Evolutionary conservation across 1,139 yeast species (phyloP).

Genomic region (Geotrichum europaeum): DNA sequence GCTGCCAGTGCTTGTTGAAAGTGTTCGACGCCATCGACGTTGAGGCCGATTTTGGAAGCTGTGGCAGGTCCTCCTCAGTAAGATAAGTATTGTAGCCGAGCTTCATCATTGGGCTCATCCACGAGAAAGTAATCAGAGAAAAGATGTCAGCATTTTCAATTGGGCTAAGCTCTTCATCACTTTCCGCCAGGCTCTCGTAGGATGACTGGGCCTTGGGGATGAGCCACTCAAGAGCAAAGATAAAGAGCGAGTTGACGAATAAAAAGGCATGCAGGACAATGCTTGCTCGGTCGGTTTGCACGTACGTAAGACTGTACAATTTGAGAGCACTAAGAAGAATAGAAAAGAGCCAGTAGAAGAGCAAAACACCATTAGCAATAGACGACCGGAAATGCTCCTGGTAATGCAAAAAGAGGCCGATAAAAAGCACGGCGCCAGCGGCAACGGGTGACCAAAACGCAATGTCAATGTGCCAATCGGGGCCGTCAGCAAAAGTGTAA

Average conservation of each 20-base stretch:
- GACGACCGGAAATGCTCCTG: conserved; percentile 62
- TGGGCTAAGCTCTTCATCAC: conserved; percentile 46
- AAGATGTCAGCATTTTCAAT: conserved; percentile 79
- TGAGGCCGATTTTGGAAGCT: conserved; percentile 56
- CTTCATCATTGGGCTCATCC: conserved; percentile 92
- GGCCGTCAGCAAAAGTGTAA: conserved; percentile 23
- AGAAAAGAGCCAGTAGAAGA: conserved; percentile 71
- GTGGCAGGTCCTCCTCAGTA: conserved; percentile 74
- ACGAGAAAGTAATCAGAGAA: conserved; percentile 69
- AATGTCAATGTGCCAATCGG: conserved; percentile 34
- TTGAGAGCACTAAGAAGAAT: conserved; percentile 34
- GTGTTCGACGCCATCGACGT: conserved; percentile 1
- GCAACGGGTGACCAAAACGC: conserved; percentile 41
- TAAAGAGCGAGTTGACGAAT: conserved; percentile 44
- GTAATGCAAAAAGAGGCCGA: conserved; percentile 57
- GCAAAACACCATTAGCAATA: conserved; percentile 62
- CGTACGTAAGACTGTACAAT: conserved; percentile 27
- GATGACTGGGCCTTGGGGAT: conserved; percentile 43
- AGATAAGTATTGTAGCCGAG: conserved; percentile 71
- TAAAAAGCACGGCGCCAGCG: conserved; percentile 41
- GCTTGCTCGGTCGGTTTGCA: not conserved
- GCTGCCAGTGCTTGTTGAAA: conserved; percentile 60
- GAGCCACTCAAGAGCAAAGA: conserved; percentile 51
- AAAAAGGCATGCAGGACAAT: conserved; percentile 31
- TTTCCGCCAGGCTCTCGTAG: conserved; percentile 38